phyloP scores from a whole-genome alignment of 352 stramenopile genomes.

The Globisporangium irregulare region DNA sequence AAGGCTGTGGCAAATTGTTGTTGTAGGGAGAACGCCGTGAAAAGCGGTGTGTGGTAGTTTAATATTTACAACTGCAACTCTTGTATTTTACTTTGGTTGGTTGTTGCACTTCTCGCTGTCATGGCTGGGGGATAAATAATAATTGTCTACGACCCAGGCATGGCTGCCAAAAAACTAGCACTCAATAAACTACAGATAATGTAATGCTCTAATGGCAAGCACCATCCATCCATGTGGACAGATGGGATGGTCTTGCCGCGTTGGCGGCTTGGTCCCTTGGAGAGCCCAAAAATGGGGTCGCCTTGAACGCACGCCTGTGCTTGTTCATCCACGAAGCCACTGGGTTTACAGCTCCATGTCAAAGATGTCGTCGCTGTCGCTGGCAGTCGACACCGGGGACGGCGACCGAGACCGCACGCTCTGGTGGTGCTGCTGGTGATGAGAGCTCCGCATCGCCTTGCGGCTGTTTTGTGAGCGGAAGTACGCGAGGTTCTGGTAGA shows the following conservation, averaged over 20 bases:
- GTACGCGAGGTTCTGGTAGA: conserved; percentile 71
- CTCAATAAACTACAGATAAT: conserved; percentile 7
- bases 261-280: no score
- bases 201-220: background rate
- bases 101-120: background rate
- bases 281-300: no score
- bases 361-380: conserved; percentile 52
- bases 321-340: background rate
- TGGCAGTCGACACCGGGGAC: conserved; percentile 2
- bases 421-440: conserved; percentile 3
- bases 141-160: conserved; percentile 5
- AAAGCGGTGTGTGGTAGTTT: conserved; percentile 3
- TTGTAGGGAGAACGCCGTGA: background rate
- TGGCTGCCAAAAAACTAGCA: conserved; percentile 12
- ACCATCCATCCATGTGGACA: no score
- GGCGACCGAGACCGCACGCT: conserved; percentile 11
- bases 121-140: conserved; percentile 17
- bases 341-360: conserved; percentile 58
- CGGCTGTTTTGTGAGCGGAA: conserved; percentile 49
- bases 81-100: background rate
- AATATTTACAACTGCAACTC: conserved; percentile 5
- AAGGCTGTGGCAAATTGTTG: no score
- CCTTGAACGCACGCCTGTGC: background rate
- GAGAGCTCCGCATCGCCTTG: conserved; percentile 13
- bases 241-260: no score